Conservation (phyloP, 805 yeast species). For the Candida lessepsii region DNA sequence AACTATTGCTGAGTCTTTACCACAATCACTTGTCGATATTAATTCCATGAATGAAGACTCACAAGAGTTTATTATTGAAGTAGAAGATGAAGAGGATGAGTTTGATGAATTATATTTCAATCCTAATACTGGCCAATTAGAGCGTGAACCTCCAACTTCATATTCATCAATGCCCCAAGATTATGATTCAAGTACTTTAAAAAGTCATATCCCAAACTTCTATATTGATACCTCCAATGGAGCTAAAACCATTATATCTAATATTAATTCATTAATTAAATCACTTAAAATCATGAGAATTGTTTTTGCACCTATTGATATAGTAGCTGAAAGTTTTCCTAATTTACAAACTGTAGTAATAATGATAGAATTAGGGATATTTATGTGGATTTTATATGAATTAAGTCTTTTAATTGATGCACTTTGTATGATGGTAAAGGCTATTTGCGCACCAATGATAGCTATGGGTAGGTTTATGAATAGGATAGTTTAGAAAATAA, state of each 20-base stretch:
- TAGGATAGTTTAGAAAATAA: conserved; percentile 32
- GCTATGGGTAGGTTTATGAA: conserved; percentile 46
- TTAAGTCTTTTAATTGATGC: conserved; percentile 42
- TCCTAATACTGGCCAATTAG: conserved; percentile 32
- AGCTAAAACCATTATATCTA: conserved; percentile 27
- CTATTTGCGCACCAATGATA: conserved; percentile 47
- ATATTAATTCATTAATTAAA: conserved; percentile 33
- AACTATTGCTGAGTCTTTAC: conserved; percentile 15
- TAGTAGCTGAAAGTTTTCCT: conserved; percentile 37
- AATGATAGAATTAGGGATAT: conserved; percentile 36
- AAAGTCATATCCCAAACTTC: background rate
- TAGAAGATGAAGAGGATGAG: conserved; percentile 19
- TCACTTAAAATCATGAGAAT: conserved; percentile 34
- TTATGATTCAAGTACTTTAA: background rate
- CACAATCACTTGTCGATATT: conserved; percentile 14
- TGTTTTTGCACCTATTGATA: conserved; percentile 41
- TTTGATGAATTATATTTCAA: conserved; percentile 27
- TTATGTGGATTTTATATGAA: conserved; percentile 43
- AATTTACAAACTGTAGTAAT: conserved; percentile 38
- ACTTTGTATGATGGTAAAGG: conserved; percentile 43
- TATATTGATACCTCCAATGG: conserved; percentile 16
- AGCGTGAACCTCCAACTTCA: conserved; percentile 25
- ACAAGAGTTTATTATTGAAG: conserved; percentile 31
- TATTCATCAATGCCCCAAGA: conserved; percentile 15
- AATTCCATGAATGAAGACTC: conserved; percentile 12